Base-by-base conservation (phyloP, 495 filamentous ascomycete genomes). In the Penicillium canariense region DNA sequence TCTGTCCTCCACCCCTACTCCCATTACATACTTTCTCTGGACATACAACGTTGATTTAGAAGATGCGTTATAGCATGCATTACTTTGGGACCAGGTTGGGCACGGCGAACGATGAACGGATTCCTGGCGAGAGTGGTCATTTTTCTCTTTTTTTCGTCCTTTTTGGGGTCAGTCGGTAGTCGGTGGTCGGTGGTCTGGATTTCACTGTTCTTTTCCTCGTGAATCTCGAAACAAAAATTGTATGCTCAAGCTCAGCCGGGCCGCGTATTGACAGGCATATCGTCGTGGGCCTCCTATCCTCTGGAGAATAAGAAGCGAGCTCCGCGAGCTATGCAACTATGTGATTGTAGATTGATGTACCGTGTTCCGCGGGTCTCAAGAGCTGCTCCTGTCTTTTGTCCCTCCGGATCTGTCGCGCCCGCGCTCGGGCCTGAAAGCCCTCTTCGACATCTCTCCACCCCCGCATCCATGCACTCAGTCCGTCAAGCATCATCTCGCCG, bases 381-480 rank as follows among this genome's bases (percentile, higher is more conserved):
- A 55, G 54, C 40, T 51, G 31, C 20, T 40, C 55, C 32, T 55
- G 66, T 43, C 63, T 66, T 42, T 50, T 49, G 28, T 70, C 62
- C 35, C 65, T 59, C 55, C 61, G 49, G 30, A 36, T 30, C 18
- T 52, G 59, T 20, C 73, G 65, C 14, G 53, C 59, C 23, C 30
- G 61, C 40, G 66, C 60, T 48, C 68, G 62, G n/a, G 56, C 39
- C 26, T 57, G 55, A 40, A 69, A 71, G 5, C 61, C 73, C 47
- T 72, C 71, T 59, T 73, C 68, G 12, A 69, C 61, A 58, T 75
- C 71, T 46, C 62, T 67, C 71, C 71, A 73, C 11, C 71, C 73
- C 8, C 70, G 62, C 71, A 75, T 73, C 71, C 71, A 76, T 7
- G 67, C 73, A 15, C 43, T 61, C 7, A 75, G 64, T 0, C 71